Evolutionary conservation across 2,329 filamentous ascomycete genomes (phyloP).

Genomic region (Neofusicoccum parvum): DNA sequence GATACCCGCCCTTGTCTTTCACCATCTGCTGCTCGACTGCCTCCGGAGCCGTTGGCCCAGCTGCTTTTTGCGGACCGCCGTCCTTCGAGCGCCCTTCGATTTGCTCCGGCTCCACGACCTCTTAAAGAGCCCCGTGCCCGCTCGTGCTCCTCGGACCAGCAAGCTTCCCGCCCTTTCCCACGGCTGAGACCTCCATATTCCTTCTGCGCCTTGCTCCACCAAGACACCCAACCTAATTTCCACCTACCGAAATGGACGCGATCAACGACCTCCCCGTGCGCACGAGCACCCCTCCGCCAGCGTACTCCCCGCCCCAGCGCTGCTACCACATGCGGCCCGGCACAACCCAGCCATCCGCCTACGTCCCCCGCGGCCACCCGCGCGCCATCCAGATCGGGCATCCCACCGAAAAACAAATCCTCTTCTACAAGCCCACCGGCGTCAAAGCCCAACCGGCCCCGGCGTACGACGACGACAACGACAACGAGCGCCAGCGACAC

Average conservation of each 20-base stretch:
- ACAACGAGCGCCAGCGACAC: too few relatives aligned
- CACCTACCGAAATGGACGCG: background rate
- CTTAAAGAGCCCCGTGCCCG: too few relatives aligned
- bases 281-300: background rate
- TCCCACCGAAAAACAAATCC: background rate
- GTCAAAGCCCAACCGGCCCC: too few relatives aligned
- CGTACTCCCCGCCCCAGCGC: background rate
- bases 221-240: too few relatives aligned
- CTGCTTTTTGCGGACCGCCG: too few relatives aligned
- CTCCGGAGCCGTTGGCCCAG: background rate
- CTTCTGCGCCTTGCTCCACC: too few relatives aligned
- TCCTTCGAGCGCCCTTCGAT: too few relatives aligned
- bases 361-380: slow-evolving; percentile 4
- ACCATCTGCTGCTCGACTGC: background rate
- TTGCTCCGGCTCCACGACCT: too few relatives aligned
- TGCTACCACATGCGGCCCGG: background rate
- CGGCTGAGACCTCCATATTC: too few relatives aligned
- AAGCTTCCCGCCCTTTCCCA: too few relatives aligned
- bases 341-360: slow-evolving; percentile 1
- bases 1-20: slow-evolving; percentile 17
- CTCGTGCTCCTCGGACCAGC: too few relatives aligned
- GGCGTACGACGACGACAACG: too few relatives aligned
- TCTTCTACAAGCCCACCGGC: background rate
- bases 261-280: background rate
- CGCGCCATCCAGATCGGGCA: background rate